phyloP scores from a whole-genome alignment of 73 alveolate genomes.

The Blepharisma stoltei region DNA sequence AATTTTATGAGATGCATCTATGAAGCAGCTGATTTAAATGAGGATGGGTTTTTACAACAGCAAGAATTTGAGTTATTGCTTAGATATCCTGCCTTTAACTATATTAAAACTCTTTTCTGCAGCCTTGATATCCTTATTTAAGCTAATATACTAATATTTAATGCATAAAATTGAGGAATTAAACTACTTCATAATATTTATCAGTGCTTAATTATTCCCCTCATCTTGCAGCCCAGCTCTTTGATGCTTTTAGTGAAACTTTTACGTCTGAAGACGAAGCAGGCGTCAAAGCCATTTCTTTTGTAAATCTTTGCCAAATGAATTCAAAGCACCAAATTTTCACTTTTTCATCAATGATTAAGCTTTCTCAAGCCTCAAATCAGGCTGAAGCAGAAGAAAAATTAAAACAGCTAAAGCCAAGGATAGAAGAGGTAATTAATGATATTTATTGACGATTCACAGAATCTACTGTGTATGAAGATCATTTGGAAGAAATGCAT shows the following conservation, averaged over 20 bases:
- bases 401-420: neutral
- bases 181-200: no score
- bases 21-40: slow-evolving; percentile 29
- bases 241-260: neutral
- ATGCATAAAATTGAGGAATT: no score
- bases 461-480: slow-evolving; percentile 8
- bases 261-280: slow-evolving; percentile 18
- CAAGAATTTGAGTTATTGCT: slow-evolving; percentile 14
- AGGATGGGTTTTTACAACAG: slow-evolving; percentile 10
- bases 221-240: neutral
- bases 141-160: no score
- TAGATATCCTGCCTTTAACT: no score
- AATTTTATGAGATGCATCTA: neutral
- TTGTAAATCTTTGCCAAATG: slow-evolving; percentile 27
- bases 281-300: neutral
- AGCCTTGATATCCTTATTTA: no score
- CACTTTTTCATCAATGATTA: neutral
- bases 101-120: no score
- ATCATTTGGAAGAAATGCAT: slow-evolving; percentile 10
- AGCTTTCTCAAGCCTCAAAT: neutral
- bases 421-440: neutral
- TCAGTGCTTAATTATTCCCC: neutral
- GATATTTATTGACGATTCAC: slow-evolving; percentile 21
- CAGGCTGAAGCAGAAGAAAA: slow-evolving; percentile 7
- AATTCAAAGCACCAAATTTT: neutral